phyloP scores from a whole-genome alignment of 352 stramenopile species.

The Phytophthora aleatoria region DNA sequence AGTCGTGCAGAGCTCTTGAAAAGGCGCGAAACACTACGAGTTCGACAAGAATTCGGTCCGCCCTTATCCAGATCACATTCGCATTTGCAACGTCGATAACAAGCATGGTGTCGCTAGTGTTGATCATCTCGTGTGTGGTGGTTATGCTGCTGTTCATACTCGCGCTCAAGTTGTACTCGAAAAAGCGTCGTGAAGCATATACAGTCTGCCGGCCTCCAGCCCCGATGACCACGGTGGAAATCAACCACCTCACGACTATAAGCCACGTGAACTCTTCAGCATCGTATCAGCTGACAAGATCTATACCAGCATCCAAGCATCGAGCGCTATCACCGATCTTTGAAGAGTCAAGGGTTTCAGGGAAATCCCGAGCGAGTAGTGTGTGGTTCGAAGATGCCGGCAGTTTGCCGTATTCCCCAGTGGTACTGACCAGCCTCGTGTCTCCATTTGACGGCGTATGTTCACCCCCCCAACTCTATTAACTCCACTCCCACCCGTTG shows the following conservation, averaged over 20 bases:
- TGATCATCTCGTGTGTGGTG: slow-evolving; percentile 15
- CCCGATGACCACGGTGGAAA: not conserved
- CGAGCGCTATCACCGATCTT: slow-evolving; percentile 18
- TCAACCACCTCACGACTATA: slow-evolving; percentile 9
- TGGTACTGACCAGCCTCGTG: slow-evolving; percentile 29
- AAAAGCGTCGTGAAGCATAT: slow-evolving; percentile 7
- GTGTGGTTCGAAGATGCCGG: slow-evolving; percentile 1
- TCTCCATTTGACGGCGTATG: slow-evolving; percentile 28
- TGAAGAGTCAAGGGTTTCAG: slow-evolving; percentile 24
- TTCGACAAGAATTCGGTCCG: not conserved
- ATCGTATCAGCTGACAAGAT: slow-evolving; percentile 20
- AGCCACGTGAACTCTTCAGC: not conserved
- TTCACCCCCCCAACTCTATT: slow-evolving; percentile 14
- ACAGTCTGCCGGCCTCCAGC: slow-evolving; percentile 3
- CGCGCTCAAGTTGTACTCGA: slow-evolving; percentile 16
- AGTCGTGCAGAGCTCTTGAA: slow-evolving; percentile 24
- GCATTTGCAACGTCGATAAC: slow-evolving; percentile 5
- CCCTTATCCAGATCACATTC: slow-evolving; percentile 2
- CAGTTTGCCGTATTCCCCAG: slow-evolving; percentile 18
- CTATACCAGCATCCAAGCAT: slow-evolving; percentile 9
- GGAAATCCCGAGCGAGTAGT: slow-evolving; percentile 11
- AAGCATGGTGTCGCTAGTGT: slow-evolving; percentile 17
- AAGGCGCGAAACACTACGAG: not conserved
- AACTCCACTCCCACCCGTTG: slow-evolving; percentile 10
- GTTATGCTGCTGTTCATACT: slow-evolving; percentile 27